These are phyloP conservation scores for Candida corydali DNA, from an alignment of 805 yeast genomes.

Conservation along the genomic window DNA sequence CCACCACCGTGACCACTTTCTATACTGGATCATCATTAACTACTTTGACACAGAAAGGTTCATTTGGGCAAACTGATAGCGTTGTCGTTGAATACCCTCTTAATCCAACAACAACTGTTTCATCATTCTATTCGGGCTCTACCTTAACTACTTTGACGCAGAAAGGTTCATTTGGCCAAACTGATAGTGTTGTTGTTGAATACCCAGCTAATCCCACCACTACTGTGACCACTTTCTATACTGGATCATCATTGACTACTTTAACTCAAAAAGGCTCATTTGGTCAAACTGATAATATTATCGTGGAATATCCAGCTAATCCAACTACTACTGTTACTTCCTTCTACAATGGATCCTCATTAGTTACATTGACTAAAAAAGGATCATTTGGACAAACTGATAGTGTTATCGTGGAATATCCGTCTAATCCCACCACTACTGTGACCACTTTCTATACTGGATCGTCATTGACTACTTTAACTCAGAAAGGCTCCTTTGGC, in stretches of 20 bases:
- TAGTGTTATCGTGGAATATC: conserved; percentile 7
- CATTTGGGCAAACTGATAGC: background rate
- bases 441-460: no score
- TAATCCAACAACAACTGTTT: conserved; percentile 3
- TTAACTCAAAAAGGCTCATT: background rate
- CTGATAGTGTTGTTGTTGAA: conserved; percentile 10
- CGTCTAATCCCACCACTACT: background rate
- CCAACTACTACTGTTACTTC: conserved; percentile 5
- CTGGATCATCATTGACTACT: conserved; percentile 1
- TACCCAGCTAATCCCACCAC: background rate
- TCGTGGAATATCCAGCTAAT: conserved; percentile 11
- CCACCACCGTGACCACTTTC: background rate
- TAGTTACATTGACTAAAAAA: conserved; percentile 8
- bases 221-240: background rate
- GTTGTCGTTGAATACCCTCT: background rate
- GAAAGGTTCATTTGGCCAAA: conserved; percentile 5
- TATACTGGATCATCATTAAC: background rate
- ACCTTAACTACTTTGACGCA: background rate
- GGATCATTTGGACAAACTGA: conserved; percentile 9
- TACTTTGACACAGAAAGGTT: background rate
- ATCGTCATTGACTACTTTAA: background rate
- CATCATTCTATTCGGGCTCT: background rate
- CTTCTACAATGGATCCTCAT: background rate
- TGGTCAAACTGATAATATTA: conserved; percentile 6
- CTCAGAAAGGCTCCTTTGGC: conserved; percentile 3